Conservation (phyloP, 306 rosid species). For the Cicer cuneatum region DNA sequence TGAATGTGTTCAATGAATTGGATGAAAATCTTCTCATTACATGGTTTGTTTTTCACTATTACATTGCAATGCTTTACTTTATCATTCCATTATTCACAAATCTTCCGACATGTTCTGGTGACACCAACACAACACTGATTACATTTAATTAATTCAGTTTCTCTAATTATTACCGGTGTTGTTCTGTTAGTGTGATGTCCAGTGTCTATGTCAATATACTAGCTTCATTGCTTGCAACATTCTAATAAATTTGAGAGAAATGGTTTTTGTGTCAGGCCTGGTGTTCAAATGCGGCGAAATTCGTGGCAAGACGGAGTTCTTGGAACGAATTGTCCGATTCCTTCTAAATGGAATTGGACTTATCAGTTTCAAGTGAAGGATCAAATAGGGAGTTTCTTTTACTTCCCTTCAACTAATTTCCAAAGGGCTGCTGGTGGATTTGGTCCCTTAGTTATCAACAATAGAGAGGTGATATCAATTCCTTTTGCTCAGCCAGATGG, state of each 20-base stretch:
- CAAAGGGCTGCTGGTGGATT: conserved; percentile 95
- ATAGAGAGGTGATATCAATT: conserved; percentile 59
- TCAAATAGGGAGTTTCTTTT: conserved; percentile 94
- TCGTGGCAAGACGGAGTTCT: conserved; percentile 92
- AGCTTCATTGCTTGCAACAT: background rate
- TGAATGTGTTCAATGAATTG: conserved; percentile 72
- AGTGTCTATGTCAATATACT: background rate
- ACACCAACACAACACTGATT: too few species aligned
- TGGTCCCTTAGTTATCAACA: conserved; percentile 74
- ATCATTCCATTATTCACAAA: background rate
- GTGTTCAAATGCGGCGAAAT: conserved; percentile 78
- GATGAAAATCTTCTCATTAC: conserved; percentile 78
- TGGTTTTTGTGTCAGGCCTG: conserved; percentile 64
- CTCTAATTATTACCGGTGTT: too few species aligned
- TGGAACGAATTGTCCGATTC: conserved; percentile 94
- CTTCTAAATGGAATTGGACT: conserved; percentile 89
- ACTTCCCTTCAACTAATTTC: conserved; percentile 75
- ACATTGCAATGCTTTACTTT: background rate
- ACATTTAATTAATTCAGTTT: too few species aligned
- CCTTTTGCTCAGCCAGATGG: conserved; percentile 80
- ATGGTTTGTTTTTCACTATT: conserved; percentile 61
- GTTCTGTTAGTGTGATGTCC: too few species aligned
- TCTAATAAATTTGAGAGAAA: conserved; percentile 26
- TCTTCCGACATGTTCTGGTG: too few species aligned
- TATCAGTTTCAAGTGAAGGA: conserved; percentile 92